Evolutionary conservation across 2,329 filamentous ascomycete genomes (phyloP), one percentile per base, ranked within the genome.

Genomic region (Cladosporium sp.): DNA sequence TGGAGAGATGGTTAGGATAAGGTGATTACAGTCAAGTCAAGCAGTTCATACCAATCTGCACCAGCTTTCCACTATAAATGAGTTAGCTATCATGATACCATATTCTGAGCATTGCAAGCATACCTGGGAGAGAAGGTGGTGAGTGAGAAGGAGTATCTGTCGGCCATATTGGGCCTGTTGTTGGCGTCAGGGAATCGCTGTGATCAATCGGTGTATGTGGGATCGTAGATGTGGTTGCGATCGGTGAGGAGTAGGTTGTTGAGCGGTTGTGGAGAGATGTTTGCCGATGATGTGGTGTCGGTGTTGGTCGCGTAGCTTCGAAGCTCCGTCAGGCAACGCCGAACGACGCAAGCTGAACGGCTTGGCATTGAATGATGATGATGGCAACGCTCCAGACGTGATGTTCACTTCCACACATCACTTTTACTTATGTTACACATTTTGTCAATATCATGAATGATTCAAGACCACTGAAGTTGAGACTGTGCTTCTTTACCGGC

Each of bases 121-220:
- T 84, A 94, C 93, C 92, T 98, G 71, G 93, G 93, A 67, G 93
- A 97, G 85, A 98, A 98, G 59, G 93, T 98, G 58, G 93, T 98
- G 70, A 98, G 82, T 53, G 93, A 98, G 84, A 98, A 98, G 50
- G 92, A 96, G 75, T 98, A 98, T 78, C 93, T 82, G 75, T 98
- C 93, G 67, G 93, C 92, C 92, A 98, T 98, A 69, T 59, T 77
- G 66, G 60, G 58, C 60, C 56, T 51, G 20, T n/a, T 38, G 49
- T 33, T 43, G 35, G 20, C 19, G 19, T 16, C 3, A 19, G n/a
- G 18, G 12, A 22, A 32, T 18, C 30, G 27, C 12, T 29, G 20
- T 19, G 46, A 11, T 42, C 39, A 42, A 18, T 39, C 38, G 16
- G 20, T 27, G 22, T 27, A 19, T 22, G 5, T 19, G 13, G 8